Conservation (phyloP, 306 rosid genomes). For the Sicyos edulis region DNA sequence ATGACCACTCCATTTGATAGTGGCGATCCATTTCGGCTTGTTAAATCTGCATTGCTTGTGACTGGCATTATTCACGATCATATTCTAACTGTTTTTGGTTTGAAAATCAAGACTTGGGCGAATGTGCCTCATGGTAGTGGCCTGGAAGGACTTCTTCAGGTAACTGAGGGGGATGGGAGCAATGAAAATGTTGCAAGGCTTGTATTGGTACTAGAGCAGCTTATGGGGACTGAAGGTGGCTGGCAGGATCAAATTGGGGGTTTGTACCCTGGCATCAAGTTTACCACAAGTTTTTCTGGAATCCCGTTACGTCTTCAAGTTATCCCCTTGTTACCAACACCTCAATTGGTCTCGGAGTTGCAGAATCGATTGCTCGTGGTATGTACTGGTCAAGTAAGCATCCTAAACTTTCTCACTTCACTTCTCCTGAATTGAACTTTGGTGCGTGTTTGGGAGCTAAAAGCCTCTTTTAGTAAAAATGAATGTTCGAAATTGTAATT, state of each 20-base stretch:
- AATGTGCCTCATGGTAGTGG: conserved; percentile 96
- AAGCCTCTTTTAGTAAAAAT: not conserved
- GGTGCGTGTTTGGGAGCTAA: not conserved
- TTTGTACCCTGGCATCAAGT: conserved; percentile 79
- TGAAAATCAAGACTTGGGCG: conserved; percentile 83
- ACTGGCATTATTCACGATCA: conserved; percentile 65
- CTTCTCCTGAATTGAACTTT: not conserved
- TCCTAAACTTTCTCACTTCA: not conserved
- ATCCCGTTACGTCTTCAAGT: conserved; percentile 89
- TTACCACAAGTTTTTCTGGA: conserved; percentile 92
- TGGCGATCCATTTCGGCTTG: conserved; percentile 75
- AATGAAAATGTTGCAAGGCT: conserved; percentile 82
- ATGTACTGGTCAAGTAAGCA: conserved; percentile 86
- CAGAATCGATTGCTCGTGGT: conserved; percentile 79
- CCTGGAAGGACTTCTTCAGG: conserved; percentile 80
- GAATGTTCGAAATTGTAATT: not conserved
- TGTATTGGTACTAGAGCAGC: conserved; percentile 89
- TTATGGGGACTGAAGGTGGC: conserved; percentile 98
- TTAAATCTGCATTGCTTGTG: conserved; percentile 80
- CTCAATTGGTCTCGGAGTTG: conserved; percentile 55
- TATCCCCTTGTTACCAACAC: conserved; percentile 58
- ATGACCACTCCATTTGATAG: conserved; percentile 71
- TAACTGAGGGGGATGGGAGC: conserved; percentile 73
- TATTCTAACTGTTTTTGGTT: conserved; percentile 49
- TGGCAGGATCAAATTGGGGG: conserved; percentile 99